Percentiles rank a stretch among this genome's conserved stretches.
Conservation (phyloP, 345 rosid species). For the Rhodamnia rubescens region DNA sequence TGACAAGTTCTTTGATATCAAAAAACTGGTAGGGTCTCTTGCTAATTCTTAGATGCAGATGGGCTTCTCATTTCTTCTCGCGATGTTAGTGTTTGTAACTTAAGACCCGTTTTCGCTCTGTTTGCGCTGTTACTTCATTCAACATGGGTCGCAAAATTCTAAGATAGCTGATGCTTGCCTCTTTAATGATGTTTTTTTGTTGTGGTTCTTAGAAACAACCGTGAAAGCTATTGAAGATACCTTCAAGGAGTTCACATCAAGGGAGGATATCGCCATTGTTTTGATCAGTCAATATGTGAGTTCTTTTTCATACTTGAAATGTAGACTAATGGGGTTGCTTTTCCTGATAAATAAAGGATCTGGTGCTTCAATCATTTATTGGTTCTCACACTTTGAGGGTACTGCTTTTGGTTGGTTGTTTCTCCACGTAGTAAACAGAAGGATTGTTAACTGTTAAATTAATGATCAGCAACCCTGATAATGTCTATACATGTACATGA, state of each 20-base stretch:
- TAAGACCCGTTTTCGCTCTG: background rate
- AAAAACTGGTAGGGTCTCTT: background rate
- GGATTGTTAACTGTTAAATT: background rate
- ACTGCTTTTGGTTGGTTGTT: background rate
- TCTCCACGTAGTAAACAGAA: background rate
- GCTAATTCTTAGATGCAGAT: background rate
- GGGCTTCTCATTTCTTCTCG: background rate
- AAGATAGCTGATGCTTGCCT: background rate
- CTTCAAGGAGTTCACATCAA: constrained; percentile 68
- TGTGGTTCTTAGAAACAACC: constrained; percentile 43
- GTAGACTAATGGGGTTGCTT: background rate
- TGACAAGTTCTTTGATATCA: background rate
- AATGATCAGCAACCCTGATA: background rate
- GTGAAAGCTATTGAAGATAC: constrained; percentile 77
- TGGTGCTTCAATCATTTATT: background rate
- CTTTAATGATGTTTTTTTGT: background rate
- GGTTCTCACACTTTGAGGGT: background rate
- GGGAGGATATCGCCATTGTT: constrained; percentile 68
- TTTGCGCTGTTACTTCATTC: background rate
- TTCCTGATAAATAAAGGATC: background rate
- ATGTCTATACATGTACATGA: background rate
- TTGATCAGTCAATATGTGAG: constrained; percentile 81
- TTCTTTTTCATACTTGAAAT: constrained; percentile 2
- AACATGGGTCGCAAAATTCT: background rate
- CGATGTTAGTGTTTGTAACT: background rate